Evolutionary conservation across 2,329 filamentous ascomycete genomes (phyloP), one percentile per base, ranked within the genome.

Genomic region (Alternaria metachromatica): DNA sequence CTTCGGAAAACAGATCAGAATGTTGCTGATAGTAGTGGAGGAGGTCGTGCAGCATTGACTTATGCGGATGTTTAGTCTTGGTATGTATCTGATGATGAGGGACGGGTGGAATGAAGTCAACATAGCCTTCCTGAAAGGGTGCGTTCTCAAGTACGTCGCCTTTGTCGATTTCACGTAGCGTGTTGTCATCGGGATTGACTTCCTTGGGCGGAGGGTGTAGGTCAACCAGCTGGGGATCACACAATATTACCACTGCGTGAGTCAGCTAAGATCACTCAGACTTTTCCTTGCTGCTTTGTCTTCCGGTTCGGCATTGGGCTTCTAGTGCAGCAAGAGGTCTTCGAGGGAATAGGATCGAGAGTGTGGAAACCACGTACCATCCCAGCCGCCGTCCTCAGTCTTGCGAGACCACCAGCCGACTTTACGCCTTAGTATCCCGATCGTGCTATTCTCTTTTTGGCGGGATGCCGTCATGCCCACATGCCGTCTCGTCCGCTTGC

Each of bases 391-490:
- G 3, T 53, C 58, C 1, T 28, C 48, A 4, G 65, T 75, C 18
- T 67, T 41, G 28, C 71, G 62, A 26, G 54, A 72, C 76, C 76
- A 79, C 73, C 74, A 79, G 11, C 71, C 70, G 8, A 74, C 58
- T 48, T 79, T 78, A 1, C 76, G 66, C 21, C 76, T 49, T 15
- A 79, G 41, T 8, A 79, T 78, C 1, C 70, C 76, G 7, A 71
- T 74, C 0, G 76, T 78, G 3, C 66, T 71, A 1, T 72, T 62
- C 44, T 74, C 71, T 12, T 69, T 68, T 12, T 69, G 58, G 7
- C 71, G 63, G 20, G 75, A 65, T 3, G 72, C 63, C 6, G 76
- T 79, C 76, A 79, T 77, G 0, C 76, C 76, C 4, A 78, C 70
- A 65, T 79, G 76, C 28, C 76, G 64, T 33, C 70, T 61, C 2